Evolutionary conservation across 176 grass and related monocot genomes (phyloP), one percentile per base, ranked within the genome.

Genomic region (Oryza rufipogon): DNA sequence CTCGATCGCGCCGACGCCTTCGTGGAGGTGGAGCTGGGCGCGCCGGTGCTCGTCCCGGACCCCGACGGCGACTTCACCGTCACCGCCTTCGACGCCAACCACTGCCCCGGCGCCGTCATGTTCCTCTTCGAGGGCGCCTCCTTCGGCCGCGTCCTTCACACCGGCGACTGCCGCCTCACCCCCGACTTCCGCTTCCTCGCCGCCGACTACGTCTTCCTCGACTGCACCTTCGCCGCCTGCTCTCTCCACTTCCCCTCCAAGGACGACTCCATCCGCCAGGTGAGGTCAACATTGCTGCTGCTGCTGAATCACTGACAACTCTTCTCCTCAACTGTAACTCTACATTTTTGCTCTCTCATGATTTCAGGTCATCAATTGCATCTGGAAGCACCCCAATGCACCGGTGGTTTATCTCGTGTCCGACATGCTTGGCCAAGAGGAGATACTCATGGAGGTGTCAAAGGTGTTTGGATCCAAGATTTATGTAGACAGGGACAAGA

Each of bases 381-480:
- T 97, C 44, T 90, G 86, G 89, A 80, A 85, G 80, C 88, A 97
- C 38, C 90, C 92, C 0, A 68, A 85, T 49, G 80, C 90, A 16
- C 77, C 77, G 0, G 83, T 12, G 2, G 85, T 94, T 1, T 97
- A 94, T 73, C 90, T 97, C 14, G 83, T 84, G 44, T 94, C 80
- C 13, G 94, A 92, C 80, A 84, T 94, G 89, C 92, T 97, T n/a
- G 92, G 92, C 20, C 90, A 92, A 67, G 94, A 94, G 75, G 89
- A 92, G 25, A 88, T 94, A 77, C 84, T 97, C 63, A 23, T 90
- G 6, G 73, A 88, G 69, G 84, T 97, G 83, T 94, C 87, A 1
- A 87, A 66, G 80, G 76, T 75, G 36, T 92, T 94, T 16, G 83
- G 90, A 7, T 90, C 87, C 0, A 92, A 87, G 60, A 92, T 97